Base-by-base conservation (phyloP, 345 rosid genomes). In the Firmiana major region DNA sequence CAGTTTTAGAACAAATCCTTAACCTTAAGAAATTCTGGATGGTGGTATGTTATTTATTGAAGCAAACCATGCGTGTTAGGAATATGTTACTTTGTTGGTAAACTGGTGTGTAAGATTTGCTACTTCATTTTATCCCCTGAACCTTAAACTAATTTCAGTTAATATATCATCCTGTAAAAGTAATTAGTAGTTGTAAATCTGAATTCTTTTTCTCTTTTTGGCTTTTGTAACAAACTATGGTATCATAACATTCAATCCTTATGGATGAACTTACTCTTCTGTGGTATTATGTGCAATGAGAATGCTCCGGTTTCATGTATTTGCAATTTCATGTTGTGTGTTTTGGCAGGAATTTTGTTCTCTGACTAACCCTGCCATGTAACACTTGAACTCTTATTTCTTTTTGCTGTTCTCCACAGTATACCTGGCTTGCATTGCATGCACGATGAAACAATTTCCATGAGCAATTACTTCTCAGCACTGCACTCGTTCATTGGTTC, bases 1-100 rank as follows among this genome's bases (percentile, higher is more conserved):
- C 63, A 83, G 84, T 62, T 90, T 87, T 80, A 84, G 90, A 78
- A 73, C 85, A 73, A 87, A 83, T 85, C 92, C 34, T 31, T 31
- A 31, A 31, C n/a, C 88, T 21, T 86, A 84, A 83, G 76, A 48
- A 62, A 36, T 60, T 57, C 66, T 46, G 46, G 63, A 9, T 49
- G 13, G 17, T 49, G 13, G 17, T 65, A 43, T 51, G 69, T 34
- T 65, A 13, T 63, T 26, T 64, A 28, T 77, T 36, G 68, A 75
- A 75, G n/a, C 77, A 38, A 65, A 49, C 58, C 31, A 5, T 43
- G 65, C 15, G 34, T 31, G 59, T 71, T 77, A 77, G 80, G 58
- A n/a, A n/a, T 70, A 57, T 63, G 67, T 55, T 64, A 28, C 43
- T 74, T 24, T 31, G 57, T 45, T 26, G 31, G 49, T 58, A 72